Base-by-base conservation (phyloP, 2,329 filamentous ascomycete species). In the Colletotrichum eremochloae region DNA sequence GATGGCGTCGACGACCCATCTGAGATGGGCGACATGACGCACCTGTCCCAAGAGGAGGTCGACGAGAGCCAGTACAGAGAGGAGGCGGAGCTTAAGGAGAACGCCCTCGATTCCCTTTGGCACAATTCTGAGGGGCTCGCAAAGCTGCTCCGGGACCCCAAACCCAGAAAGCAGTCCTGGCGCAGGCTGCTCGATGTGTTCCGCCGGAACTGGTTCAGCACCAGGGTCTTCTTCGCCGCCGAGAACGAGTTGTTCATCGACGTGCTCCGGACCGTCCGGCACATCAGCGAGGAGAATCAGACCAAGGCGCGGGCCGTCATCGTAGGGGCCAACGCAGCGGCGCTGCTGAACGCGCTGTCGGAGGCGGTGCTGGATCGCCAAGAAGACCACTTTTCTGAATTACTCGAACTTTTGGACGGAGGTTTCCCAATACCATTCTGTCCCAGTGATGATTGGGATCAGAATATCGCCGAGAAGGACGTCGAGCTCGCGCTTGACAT, bases 271-370 rank as follows among this genome's bases (percentile, higher is more conserved):
- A 56, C 63, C 14, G 62, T 73, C 36, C 57, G 65, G 24, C 48
- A 64, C 5, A 36, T 75, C 14, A 33, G 42, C 36, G 44, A 63
- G 38, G 31, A 62, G 24, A n/a, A 42, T 12, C 52, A 68, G 20
- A 44, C 8, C 9, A 60, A 48, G n/a, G 68, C 68, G 9, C 36
- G 58, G n/a, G 68, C 24, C 58, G 72, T 76, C 18, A 74, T 82
- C 20, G 78, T 77, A 5, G 75, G 77, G 38, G 80, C 80, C 36
- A 85, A 85, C 67, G 76, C 82, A 6, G 81, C 79, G 31, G 77
- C 78, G 5, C 77, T 82, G 8, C 77, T 83, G 14, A 78, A 82
- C 63, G 65, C 73, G 29, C 63, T 79, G 38, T 62, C 63, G 44
- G 68, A 67, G 24, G 58, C 71, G 29, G 61, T 52, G 14, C n/a